Evolutionary conservation across 108 stramenopile species (phyloP).

Genomic region (Cyclotella sp.): DNA sequence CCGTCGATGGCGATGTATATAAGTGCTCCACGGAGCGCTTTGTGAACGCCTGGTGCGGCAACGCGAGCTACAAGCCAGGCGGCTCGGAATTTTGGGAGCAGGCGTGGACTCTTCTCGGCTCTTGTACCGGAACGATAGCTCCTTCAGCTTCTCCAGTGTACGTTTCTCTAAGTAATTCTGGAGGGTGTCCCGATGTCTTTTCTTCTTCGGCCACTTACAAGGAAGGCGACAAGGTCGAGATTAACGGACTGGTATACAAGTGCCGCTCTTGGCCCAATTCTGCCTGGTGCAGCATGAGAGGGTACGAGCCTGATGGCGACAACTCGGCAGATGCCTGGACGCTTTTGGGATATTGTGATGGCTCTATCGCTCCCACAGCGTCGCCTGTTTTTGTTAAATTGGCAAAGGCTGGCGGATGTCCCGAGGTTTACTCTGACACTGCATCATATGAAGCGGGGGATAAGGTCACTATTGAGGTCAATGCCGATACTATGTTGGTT

Average conservation of each 20-base stretch:
- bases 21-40: not conserved
- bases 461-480: not conserved
- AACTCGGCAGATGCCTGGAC: conserved; percentile 1
- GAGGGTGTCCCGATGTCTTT: conserved; percentile 15
- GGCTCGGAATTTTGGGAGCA: conserved; percentile 2
- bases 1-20: conserved; percentile 6
- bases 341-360: conserved; percentile 2
- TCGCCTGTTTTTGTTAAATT: not conserved
- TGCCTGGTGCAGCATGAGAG: conserved; percentile 7
- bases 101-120: conserved; percentile 18
- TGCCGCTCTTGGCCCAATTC: conserved; percentile 12
- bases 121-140: conserved; percentile 13
- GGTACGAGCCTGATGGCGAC: conserved; percentile 5
- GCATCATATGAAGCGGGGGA: not conserved
- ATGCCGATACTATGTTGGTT: not conserved
- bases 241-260: conserved; percentile 2
- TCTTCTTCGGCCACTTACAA: conserved; percentile 6
- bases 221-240: conserved; percentile 17
- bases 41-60: conserved; percentile 8
- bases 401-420: conserved; percentile 1
- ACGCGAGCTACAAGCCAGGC: conserved; percentile 8
- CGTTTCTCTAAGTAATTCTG: not conserved
- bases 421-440: not conserved
- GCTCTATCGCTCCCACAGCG: conserved; percentile 1
- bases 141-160: conserved; percentile 15